Evolutionary conservation across 192 early-diverging fungal species (phyloP), one percentile per base, ranked within the genome.

Genomic region (Backusella australiensis): DNA sequence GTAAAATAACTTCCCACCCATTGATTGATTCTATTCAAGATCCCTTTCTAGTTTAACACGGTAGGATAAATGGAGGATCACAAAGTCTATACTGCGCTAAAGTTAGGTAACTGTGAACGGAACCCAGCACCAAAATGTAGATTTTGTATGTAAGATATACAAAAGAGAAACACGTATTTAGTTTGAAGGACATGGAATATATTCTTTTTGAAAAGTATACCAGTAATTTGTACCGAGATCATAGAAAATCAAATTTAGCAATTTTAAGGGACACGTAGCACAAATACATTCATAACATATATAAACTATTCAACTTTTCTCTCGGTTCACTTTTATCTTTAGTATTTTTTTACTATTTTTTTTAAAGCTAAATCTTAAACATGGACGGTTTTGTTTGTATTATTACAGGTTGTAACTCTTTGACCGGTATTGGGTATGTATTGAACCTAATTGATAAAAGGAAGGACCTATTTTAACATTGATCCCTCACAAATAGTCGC

Each of bases 301-400:
- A 44, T 44, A 44, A 17, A 44, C 17, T 19, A 1, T 19, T 19
- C 46, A 44, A 44, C 42, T 44, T 44, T 44, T 26, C 21, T 59
- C n/a, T 59, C n/a, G 1, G 3, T 23, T 26, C 7, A 12, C 23
- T 59, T 59, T 39, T 21, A 32, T 32, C 32, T 32, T 32, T 3
- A 32, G 2, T 69, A 5, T 17, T 67, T 34, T 34, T 67, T 35
- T 34, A 34, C 65, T 67, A 14, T 36, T 34, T 67, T 67, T 14
- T n/a, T 67, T 5, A 35, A 32, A 34, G 15, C 26, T 34, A 67
- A 17, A 34, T 29, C 6, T 34, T 34, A 67, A 67, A 67, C 23
- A 59, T 87, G 59, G 38, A 66, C 34, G 79, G 75, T 34, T 77
- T 81, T 35, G 86, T 87, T 7, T 88, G 86, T 74, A 87, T 87